Conservation (phyloP, 768 basidiomycete genomes). For the Psilocybe azurescens region DNA sequence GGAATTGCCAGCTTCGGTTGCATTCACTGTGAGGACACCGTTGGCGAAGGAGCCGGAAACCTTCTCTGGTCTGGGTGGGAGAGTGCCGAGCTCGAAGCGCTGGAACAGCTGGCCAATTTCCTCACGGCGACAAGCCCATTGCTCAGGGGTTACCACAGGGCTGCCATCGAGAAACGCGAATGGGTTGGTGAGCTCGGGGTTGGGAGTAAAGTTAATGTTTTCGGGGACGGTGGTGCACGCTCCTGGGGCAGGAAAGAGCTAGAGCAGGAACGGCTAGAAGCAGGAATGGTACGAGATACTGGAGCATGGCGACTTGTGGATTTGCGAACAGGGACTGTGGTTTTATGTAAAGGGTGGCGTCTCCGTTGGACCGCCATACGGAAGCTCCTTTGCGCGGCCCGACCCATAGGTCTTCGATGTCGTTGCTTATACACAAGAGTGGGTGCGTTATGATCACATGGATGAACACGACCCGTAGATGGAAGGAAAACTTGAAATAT, state of each 20-base stretch:
- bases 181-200: slow-evolving; percentile 52
- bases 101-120: slow-evolving; percentile 54
- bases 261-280: slow-evolving; percentile 13
- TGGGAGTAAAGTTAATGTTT: slow-evolving; percentile 33
- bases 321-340: neutral
- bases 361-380: neutral
- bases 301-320: neutral
- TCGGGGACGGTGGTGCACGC: slow-evolving; percentile 29
- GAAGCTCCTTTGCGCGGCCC: neutral
- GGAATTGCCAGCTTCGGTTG: slow-evolving; percentile 42
- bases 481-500: neutral
- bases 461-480: neutral
- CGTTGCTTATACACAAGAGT: neutral
- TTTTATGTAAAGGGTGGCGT: neutral
- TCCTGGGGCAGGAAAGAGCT: slow-evolving; percentile 15
- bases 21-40: slow-evolving; percentile 49
- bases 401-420: neutral
- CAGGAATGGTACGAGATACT: slow-evolving; percentile 9
- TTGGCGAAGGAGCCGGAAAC: slow-evolving; percentile 46
- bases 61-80: slow-evolving; percentile 45
- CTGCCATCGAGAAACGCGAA: slow-evolving; percentile 52
- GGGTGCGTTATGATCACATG: neutral
- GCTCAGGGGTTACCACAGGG: slow-evolving; percentile 39
- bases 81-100: slow-evolving; percentile 50
- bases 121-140: slow-evolving; percentile 53